Base-by-base conservation (phyloP, 176 grass and related monocot genomes). In the Oryza longistaminata region DNA sequence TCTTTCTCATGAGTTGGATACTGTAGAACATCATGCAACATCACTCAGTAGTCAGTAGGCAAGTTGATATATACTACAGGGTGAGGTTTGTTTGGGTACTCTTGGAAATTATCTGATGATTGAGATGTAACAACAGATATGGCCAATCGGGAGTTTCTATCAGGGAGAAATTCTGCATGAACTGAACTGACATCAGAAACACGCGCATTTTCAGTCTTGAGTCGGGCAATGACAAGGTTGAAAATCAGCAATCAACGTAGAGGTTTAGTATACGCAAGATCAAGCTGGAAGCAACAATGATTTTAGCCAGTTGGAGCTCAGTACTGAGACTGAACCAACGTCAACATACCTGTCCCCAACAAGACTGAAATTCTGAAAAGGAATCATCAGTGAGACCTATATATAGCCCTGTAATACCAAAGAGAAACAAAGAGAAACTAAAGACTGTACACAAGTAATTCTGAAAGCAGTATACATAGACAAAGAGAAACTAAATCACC, bases 331-430 rank as follows among this genome's bases (percentile, higher is more conserved):
- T 66, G 70, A 74, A 75, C 53, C 35, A 9, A 10, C 17, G 10
- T 82, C 52, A 73, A 13, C 25, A 74, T n/a, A 73, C 37, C 70
- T 64, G 53, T 7, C 48, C 81, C 70, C 31, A 29, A 43, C 25
- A 34, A 10, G 60, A 66, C 42, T 66, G 17, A 39, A 39, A 39
- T 39, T 39, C 37, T 39, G 37, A 14, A 74, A 55, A 7, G 4
- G 6, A 55, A 55, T 6, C 50, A 16, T 19, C 5, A 55, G 46
- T 14, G 46, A 14, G 50, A 13, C 16, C 50, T 53, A 55, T 3
- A 27, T 27, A 27, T 27, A 27, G 26, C 12, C 46, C 46, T 48
- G 11, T 55, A 55, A 19, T 55, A 19, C 5, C 7, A 27, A 27
- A 27, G 26, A 27, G 26, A 27, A 27, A 27, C 26, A 27, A 27